Conservation (phyloP, 73 alveolate genomes). For the Blepharisma stoltei region DNA sequence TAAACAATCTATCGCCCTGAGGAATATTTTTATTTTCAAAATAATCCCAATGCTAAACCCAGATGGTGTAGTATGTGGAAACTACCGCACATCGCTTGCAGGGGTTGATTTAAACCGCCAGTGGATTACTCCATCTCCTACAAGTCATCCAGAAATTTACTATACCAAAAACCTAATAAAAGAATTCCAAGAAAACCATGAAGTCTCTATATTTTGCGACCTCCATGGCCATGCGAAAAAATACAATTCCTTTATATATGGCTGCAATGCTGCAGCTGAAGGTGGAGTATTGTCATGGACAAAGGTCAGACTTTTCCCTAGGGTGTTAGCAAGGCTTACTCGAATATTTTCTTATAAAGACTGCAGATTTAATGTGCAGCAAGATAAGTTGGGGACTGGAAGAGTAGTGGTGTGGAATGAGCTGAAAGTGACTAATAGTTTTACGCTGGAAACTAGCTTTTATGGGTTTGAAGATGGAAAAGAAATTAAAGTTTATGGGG, state of each 20-base stretch:
- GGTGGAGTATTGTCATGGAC: slow-evolving; percentile 62
- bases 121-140: slow-evolving; percentile 84
- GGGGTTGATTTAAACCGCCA: slow-evolving; percentile 89
- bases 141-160: slow-evolving; percentile 71
- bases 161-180: slow-evolving; percentile 64
- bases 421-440: slow-evolving; percentile 47
- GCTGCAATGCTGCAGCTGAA: slow-evolving; percentile 69
- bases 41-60: slow-evolving; percentile 93
- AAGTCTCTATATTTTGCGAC: slow-evolving; percentile 70
- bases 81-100: slow-evolving; percentile 77
- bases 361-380: slow-evolving; percentile 53
- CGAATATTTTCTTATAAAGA: slow-evolving; percentile 43
- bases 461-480: slow-evolving; percentile 51
- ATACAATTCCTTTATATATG: slow-evolving; percentile 80
- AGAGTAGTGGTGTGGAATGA: slow-evolving; percentile 67
- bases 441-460: slow-evolving; percentile 60
- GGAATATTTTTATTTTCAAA: slow-evolving; percentile 68
- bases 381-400: slow-evolving; percentile 57
- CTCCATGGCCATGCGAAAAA: slow-evolving; percentile 91
- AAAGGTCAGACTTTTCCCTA: slow-evolving; percentile 47
- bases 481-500: not conserved
- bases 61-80: slow-evolving; percentile 92
- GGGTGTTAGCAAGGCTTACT: slow-evolving; percentile 42
- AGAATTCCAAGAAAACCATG: slow-evolving; percentile 61
- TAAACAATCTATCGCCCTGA: slow-evolving; percentile 35